phyloP scores from a whole-genome alignment of 2,329 filamentous ascomycete species.

The Colletotrichum incanum region DNA sequence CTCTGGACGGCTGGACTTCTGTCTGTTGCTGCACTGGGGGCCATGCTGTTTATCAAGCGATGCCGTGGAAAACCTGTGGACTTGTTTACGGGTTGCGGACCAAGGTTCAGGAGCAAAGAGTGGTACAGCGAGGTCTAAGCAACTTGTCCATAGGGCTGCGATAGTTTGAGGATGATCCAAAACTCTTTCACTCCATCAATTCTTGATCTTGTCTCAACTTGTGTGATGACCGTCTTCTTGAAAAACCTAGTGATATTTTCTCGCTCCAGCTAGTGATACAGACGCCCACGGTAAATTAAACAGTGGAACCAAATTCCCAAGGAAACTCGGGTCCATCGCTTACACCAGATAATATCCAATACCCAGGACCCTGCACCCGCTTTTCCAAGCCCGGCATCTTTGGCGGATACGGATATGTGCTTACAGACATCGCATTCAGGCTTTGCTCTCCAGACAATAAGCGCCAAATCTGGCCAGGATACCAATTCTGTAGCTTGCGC shows the following conservation, averaged over 20 bases:
- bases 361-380: too few relatives aligned
- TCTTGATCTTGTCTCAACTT: background rate
- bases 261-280: too few relatives aligned
- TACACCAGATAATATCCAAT: too few relatives aligned
- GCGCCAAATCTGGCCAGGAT: background rate
- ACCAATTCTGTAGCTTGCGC: background rate
- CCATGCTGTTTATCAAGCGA: constrained; percentile 1
- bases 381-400: too few relatives aligned
- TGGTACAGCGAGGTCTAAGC: background rate
- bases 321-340: too few relatives aligned
- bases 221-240: too few relatives aligned
- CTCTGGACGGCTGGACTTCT: background rate
- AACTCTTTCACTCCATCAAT: background rate
- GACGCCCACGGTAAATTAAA: too few relatives aligned
- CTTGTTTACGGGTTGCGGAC: background rate
- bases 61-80: constrained; percentile 7
- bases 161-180: background rate
- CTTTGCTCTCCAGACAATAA: background rate
- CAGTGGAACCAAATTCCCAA: too few relatives aligned
- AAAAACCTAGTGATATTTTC: too few relatives aligned
- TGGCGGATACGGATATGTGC: too few relatives aligned
- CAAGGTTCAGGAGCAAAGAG: background rate
- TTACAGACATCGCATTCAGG: background rate
- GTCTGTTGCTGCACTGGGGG: background rate
- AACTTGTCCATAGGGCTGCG: too few relatives aligned